A percentile compares a stretch with the other conserved stretches of the same genome.
Evolutionary conservation across 768 basidiomycete genomes (phyloP).

Genomic region (Boletus subcaerulescens): DNA sequence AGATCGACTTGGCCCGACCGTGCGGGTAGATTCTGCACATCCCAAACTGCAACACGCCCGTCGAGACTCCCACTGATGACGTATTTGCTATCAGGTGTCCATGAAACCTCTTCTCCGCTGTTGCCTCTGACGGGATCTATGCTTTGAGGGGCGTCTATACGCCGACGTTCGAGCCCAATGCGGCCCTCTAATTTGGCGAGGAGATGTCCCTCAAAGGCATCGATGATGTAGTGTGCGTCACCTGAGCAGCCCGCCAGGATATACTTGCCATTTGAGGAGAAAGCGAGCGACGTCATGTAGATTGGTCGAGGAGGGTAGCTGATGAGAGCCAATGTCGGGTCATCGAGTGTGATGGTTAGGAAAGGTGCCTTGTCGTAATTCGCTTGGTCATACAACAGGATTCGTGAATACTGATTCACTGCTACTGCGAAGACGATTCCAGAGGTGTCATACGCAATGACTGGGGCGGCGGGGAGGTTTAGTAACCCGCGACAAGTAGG

Average conservation of each 20-base stretch:
- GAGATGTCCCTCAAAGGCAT: slow-evolving; percentile 83
- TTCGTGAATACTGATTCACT: slow-evolving; percentile 77
- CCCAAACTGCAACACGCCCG: slow-evolving; percentile 87
- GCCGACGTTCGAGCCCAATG: slow-evolving; percentile 73
- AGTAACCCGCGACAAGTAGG: slow-evolving; percentile 76
- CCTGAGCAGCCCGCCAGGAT: slow-evolving; percentile 91
- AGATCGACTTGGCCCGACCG: slow-evolving; percentile 52
- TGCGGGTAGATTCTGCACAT: slow-evolving; percentile 61
- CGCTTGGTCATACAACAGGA: slow-evolving; percentile 80
- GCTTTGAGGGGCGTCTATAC: slow-evolving; percentile 42
- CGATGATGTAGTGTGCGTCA: slow-evolving; percentile 89
- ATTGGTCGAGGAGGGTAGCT: slow-evolving; percentile 86
- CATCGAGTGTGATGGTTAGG: slow-evolving; percentile 75
- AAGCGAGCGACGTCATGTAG: slow-evolving; percentile 86
- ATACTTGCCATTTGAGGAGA: slow-evolving; percentile 88
- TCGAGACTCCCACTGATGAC: slow-evolving; percentile 82
- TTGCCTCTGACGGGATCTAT: slow-evolving; percentile 74
- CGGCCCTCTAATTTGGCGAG: slow-evolving; percentile 86
- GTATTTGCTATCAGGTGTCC: slow-evolving; percentile 94
- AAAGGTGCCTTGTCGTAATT: slow-evolving; percentile 94
- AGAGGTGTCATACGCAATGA: slow-evolving; percentile 80
- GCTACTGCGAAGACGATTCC: slow-evolving; percentile 86
- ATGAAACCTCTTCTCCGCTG: slow-evolving; percentile 91
- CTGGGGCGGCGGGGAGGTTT: slow-evolving; percentile 68
- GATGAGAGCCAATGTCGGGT: slow-evolving; percentile 69